Percentiles rank a stretch among this genome's conserved stretches.
phyloP scores from a whole-genome alignment of 495 filamentous ascomycete genomes.

The Aspergillus cristatus region DNA sequence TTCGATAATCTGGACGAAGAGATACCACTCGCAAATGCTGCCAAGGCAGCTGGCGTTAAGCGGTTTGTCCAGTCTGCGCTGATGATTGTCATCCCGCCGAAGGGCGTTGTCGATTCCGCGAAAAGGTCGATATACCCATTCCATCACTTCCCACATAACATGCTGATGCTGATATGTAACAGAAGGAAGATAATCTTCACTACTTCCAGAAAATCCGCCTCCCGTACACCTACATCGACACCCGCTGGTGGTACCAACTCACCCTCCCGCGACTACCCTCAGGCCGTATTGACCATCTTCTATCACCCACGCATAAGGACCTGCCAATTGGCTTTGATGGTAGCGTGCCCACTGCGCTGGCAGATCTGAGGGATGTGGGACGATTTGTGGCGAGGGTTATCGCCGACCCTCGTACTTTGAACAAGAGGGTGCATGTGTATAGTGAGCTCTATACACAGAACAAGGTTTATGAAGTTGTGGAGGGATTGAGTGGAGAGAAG shows the following conservation, averaged over 20 bases:
- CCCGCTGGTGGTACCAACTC: constrained; percentile 35
- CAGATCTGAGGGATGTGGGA: constrained; percentile 32
- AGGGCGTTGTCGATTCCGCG: constrained; percentile 11
- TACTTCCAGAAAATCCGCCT: constrained; percentile 21
- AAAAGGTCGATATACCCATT: no score
- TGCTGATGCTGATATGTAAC: no score
- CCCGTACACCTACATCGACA: constrained; percentile 39
- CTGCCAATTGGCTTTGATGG: constrained; percentile 17
- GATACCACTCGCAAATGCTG: constrained; percentile 22
- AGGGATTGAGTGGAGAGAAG: constrained; percentile 25
- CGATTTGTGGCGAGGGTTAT: constrained; percentile 31
- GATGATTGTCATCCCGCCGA: constrained; percentile 10
- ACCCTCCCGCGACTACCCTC: constrained; percentile 21
- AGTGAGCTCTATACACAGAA: constrained; percentile 22
- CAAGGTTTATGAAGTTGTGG: constrained; percentile 22
- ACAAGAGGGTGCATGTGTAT: constrained; percentile 28
- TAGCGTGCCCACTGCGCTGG: constrained; percentile 16
- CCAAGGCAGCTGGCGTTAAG: constrained; percentile 4
- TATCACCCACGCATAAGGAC: constrained; percentile 5
- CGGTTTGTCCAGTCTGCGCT: constrained; percentile 30
- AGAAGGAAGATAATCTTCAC: constrained; percentile 27
- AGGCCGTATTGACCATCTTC: constrained; percentile 22
- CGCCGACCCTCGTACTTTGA: constrained; percentile 31
- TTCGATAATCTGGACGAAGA: constrained; percentile 11
- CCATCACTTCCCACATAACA: no score